Percentiles rank a stretch among this genome's conserved stretches.
phyloP scores from a whole-genome alignment of 257 asterid species.

The Solanum sejunctum region DNA sequence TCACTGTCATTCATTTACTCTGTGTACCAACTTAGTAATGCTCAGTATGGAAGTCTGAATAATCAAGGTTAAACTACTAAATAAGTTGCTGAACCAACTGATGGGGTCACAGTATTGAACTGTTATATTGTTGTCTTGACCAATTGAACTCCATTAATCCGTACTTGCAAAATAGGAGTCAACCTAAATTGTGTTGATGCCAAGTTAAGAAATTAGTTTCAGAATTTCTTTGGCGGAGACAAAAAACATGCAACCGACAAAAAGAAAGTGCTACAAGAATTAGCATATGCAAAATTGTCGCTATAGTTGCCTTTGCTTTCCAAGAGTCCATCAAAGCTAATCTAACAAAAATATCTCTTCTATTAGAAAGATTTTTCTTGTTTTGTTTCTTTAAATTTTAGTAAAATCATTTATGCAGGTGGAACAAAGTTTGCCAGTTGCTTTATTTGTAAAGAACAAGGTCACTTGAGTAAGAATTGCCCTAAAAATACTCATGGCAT shows the following conservation, averaged over 20 bases:
- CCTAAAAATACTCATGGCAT: conserved; percentile 78
- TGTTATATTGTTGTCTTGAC: neutral
- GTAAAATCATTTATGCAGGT: conserved; percentile 35
- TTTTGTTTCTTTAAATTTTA: neutral
- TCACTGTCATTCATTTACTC: neutral
- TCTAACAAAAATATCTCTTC: neutral
- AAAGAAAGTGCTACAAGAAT: neutral
- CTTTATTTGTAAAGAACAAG: conserved; percentile 83
- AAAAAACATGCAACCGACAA: neutral
- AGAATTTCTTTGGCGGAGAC: neutral
- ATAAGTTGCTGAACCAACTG: neutral
- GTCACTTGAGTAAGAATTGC: conserved; percentile 93
- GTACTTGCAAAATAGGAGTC: neutral
- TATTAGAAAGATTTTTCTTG: neutral
- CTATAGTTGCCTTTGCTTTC: neutral
- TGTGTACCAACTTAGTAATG: neutral
- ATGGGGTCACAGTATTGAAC: neutral
- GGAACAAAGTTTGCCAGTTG: conserved; percentile 85
- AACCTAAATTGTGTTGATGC: neutral
- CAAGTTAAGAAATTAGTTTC: neutral
- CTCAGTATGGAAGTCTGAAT: neutral
- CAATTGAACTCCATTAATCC: neutral
- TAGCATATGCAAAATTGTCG: neutral
- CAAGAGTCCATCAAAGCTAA: neutral
- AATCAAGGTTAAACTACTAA: neutral